These are phyloP conservation scores for Musa itinerans DNA, from an alignment of 176 grass and related monocot species.

Conservation along the genomic window DNA sequence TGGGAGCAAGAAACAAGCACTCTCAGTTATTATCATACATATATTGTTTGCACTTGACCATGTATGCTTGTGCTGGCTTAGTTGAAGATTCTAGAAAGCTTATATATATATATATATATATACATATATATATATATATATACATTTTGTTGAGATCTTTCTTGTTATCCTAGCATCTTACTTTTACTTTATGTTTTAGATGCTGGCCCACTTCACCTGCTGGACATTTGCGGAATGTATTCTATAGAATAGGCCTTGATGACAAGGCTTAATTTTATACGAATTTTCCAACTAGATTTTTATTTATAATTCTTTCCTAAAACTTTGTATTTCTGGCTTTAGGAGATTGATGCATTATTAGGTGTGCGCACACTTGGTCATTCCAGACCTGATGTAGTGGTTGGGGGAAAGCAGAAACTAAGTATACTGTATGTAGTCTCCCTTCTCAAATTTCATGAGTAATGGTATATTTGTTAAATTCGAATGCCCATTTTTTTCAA, in stretches of 20 bases:
- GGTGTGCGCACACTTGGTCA: constrained; percentile 94
- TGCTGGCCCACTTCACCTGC: constrained; percentile 82
- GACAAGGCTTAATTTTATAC: constrained; percentile 46
- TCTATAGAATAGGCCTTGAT: constrained; percentile 91
- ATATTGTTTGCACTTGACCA: not conserved
- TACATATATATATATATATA: too few species aligned
- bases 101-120: too few species aligned
- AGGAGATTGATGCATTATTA: constrained; percentile 87
- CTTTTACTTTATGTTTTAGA: constrained; percentile 32
- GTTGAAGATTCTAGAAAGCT: too few species aligned
- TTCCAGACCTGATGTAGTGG: constrained; percentile 80
- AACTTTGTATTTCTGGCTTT: constrained; percentile 13
- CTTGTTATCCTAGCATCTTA: not conserved
- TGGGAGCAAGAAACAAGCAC: not conserved
- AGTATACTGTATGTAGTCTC: constrained; percentile 71
- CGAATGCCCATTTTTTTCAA: not conserved
- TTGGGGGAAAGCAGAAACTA: constrained; percentile 93
- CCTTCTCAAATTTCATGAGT: not conserved
- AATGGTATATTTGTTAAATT: not conserved
- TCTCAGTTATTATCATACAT: not conserved
- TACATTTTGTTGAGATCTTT: not conserved
- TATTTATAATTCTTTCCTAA: not conserved
- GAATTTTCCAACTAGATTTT: constrained; percentile 20
- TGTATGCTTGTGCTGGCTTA: too few species aligned
- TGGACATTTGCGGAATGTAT: constrained; percentile 79